Evolutionary conservation across 148 eudicot species (phyloP).

Genomic region (Rhododendron ovatum): DNA sequence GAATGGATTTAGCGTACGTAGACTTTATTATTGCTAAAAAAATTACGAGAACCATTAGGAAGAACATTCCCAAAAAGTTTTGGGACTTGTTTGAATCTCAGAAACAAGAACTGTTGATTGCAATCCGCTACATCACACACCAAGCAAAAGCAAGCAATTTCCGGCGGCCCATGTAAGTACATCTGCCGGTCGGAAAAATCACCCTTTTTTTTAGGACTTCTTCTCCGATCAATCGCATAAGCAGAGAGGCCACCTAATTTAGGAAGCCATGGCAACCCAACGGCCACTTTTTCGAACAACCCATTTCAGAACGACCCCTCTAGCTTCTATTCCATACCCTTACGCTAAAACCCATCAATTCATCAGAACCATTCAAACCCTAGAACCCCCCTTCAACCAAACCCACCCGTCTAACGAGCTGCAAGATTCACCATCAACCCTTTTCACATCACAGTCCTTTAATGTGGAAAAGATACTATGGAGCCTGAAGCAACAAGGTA

Average conservation of each 20-base stretch:
- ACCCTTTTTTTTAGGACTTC: background rate
- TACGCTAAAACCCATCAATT: background rate
- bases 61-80: no score
- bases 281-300: background rate
- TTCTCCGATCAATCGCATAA: background rate
- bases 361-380: slow-evolving; percentile 12
- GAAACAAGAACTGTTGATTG: no score
- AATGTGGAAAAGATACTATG: slow-evolving; percentile 45
- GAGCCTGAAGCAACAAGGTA: slow-evolving; percentile 42
- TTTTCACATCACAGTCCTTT: slow-evolving; percentile 22
- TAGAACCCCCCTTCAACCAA: background rate
- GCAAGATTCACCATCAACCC: background rate
- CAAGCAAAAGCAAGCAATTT: background rate
- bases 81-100: no score
- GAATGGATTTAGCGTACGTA: no score
- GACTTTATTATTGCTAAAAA: no score
- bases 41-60: no score
- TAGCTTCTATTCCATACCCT: background rate
- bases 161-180: background rate
- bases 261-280: slow-evolving; percentile 10
- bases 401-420: background rate
- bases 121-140: background rate
- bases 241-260: background rate
- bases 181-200: background rate
- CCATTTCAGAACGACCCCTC: background rate